A percentile compares a stretch with the other conserved stretches of the same genome.
Evolutionary conservation across 2,329 filamentous ascomycete genomes (phyloP).

Genomic region (Dactylellina drechsleri): DNA sequence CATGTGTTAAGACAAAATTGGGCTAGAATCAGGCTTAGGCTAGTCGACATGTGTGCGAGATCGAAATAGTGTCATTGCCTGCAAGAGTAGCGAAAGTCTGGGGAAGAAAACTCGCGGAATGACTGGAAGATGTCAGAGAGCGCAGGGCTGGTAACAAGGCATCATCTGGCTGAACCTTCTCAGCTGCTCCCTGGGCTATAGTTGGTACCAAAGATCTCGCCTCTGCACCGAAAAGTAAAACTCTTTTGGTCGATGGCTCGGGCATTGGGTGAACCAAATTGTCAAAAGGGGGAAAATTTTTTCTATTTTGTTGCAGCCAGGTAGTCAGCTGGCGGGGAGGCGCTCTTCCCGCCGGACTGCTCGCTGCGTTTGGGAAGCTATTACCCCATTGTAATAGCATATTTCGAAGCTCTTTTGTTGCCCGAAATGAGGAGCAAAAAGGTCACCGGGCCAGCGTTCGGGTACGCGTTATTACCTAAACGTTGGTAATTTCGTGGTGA

Average conservation of each 20-base stretch:
- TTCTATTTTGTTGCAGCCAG: not conserved
- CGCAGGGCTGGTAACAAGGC: slow-evolving; percentile 43
- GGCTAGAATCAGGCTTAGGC: slow-evolving; percentile 50
- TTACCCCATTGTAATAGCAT: slow-evolving; percentile 33
- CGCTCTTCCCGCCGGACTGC: slow-evolving; percentile 30
- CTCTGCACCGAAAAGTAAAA: slow-evolving; percentile 33
- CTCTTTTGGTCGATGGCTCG: not conserved
- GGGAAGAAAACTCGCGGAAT: slow-evolving; percentile 41
- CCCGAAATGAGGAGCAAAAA: slow-evolving; percentile 39
- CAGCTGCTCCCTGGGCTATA: not conserved
- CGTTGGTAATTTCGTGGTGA: slow-evolving; percentile 52
- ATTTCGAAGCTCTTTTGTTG: slow-evolving; percentile 22
- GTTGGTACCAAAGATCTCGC: slow-evolving; percentile 6
- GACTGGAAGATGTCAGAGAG: slow-evolving; percentile 4
- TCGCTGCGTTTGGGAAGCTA: slow-evolving; percentile 28
- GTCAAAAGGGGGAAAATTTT: slow-evolving; percentile 17
- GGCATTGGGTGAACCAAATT: slow-evolving; percentile 34
- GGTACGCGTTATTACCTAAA: slow-evolving; percentile 52
- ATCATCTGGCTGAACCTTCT: slow-evolving; percentile 34
- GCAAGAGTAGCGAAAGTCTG: slow-evolving; percentile 52
- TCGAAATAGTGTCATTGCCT: slow-evolving; percentile 53
- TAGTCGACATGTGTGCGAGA: slow-evolving; percentile 36
- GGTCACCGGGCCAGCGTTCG: slow-evolving; percentile 44
- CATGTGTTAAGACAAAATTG: not conserved
- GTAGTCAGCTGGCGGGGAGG: slow-evolving; percentile 50